A percentile compares a stretch with the other conserved stretches of the same genome.
Evolutionary conservation across 2,329 filamentous ascomycete species (phyloP).

Genomic region (Talaromyces islandicus): DNA sequence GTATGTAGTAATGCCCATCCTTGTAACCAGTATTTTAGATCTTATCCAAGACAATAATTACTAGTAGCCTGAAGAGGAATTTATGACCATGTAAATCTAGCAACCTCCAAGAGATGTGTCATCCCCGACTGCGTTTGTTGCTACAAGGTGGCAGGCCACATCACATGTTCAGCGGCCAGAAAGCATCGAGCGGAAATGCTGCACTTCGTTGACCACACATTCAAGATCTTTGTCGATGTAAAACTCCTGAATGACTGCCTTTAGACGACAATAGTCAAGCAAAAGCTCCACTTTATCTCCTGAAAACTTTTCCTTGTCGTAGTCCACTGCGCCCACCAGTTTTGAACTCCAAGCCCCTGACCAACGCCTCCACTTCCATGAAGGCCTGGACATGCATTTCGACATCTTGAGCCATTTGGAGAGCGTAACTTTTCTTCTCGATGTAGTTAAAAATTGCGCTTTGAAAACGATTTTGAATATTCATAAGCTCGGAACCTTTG

Average conservation of each 20-base stretch:
- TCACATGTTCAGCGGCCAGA: no score
- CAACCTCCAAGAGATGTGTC: no score
- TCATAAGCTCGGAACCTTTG: background rate
- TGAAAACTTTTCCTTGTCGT: background rate
- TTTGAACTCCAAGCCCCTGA: background rate
- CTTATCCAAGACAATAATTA: background rate
- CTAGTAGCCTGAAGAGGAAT: background rate
- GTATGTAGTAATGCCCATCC: no score
- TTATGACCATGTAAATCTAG: no score
- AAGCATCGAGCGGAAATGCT: no score
- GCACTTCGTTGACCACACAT: background rate
- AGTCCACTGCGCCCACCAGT: background rate
- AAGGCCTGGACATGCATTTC: background rate
- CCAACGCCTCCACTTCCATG: background rate
- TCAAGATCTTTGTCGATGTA: background rate
- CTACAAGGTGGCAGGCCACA: no score
- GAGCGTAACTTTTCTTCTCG: background rate
- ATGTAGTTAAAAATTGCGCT: background rate
- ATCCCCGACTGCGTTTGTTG: no score
- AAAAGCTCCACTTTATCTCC: no score
- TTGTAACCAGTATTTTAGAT: background rate
- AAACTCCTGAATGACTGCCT: no score
- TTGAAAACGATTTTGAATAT: background rate
- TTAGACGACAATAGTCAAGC: no score
- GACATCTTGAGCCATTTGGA: background rate